Evolutionary conservation across 495 filamentous ascomycete species (phyloP).

Genomic region (Oidiodendron maius): DNA sequence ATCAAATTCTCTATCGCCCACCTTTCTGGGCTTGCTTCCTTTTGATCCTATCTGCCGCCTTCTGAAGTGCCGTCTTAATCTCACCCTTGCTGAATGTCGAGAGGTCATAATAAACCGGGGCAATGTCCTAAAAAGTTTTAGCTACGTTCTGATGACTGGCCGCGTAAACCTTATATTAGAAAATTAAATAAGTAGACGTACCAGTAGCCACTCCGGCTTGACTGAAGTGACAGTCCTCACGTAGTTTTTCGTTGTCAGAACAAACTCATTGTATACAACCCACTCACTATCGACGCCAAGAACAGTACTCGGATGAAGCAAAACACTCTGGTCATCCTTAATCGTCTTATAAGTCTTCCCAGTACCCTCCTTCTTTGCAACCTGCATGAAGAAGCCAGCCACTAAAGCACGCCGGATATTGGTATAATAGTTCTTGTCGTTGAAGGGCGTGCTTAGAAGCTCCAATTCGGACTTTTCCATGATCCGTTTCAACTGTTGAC

Average conservation of each 20-base stretch:
- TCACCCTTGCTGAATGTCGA: conserved; percentile 77
- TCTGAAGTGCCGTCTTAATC: conserved; percentile 68
- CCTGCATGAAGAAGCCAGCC: conserved; percentile 98
- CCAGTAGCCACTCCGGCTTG: conserved; percentile 80
- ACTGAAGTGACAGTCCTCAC: conserved; percentile 62
- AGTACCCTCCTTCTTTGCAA: conserved; percentile 77
- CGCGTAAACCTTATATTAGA: no score
- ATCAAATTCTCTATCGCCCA: conserved; percentile 7
- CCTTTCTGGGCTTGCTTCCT: conserved; percentile 34
- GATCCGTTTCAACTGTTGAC: conserved; percentile 82
- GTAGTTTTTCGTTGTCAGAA: conserved; percentile 95
- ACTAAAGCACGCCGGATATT: conserved; percentile 95
- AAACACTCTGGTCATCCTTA: conserved; percentile 85
- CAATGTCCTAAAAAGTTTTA: conserved; percentile 64
- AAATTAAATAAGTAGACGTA: no score
- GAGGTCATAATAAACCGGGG: conserved; percentile 89
- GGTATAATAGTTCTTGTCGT: conserved; percentile 94
- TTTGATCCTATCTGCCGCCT: conserved; percentile 66
- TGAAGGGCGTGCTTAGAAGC: conserved; percentile 80
- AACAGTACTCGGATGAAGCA: conserved; percentile 88
- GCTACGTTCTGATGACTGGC: no score
- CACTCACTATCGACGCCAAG: conserved; percentile 83
- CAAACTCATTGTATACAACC: conserved; percentile 98
- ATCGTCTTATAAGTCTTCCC: conserved; percentile 88
- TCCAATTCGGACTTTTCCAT: conserved; percentile 90